These are phyloP conservation scores for Alternaria gansuensis DNA, from an alignment of 2,329 filamentous ascomycete species.

Conservation along the genomic window DNA sequence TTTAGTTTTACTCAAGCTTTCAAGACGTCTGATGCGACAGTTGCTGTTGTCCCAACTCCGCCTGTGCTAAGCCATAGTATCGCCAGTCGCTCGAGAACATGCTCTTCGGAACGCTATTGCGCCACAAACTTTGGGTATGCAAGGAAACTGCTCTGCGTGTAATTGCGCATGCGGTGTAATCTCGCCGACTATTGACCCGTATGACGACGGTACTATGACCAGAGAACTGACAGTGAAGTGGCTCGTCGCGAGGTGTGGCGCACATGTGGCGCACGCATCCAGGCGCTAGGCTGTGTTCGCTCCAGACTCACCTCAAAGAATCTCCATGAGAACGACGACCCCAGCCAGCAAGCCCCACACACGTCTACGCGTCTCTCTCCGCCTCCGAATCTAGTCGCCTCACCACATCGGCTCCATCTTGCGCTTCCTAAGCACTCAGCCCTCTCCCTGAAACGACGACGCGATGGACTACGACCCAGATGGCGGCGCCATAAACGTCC, in stretches of 20 bases:
- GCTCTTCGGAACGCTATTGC: background rate
- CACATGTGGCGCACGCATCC: slow-evolving; percentile 23
- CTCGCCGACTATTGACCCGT: background rate
- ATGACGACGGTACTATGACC: background rate
- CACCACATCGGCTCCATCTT: slow-evolving; percentile 22
- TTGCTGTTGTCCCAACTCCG: background rate
- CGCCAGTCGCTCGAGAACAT: background rate
- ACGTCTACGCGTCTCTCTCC: slow-evolving; percentile 31
- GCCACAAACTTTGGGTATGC: background rate
- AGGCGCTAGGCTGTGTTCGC: slow-evolving; percentile 19
- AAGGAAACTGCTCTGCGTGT: background rate
- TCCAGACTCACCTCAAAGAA: slow-evolving; percentile 36
- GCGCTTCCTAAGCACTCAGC: slow-evolving; percentile 19
- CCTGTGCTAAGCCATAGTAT: background rate
- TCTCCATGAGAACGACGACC: slow-evolving; percentile 20
- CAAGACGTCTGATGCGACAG: background rate
- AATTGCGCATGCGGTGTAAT: background rate
- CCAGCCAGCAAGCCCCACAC: slow-evolving; percentile 29
- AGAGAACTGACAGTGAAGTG: background rate
- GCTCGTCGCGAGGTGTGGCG: background rate
- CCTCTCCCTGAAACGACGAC: slow-evolving; percentile 22
- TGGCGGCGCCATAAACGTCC: slow-evolving; percentile 53
- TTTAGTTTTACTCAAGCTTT: background rate
- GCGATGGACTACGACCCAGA: slow-evolving; percentile 63
- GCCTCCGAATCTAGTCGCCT: slow-evolving; percentile 31